Conservation (phyloP, 148 eudicot genomes). For the Vaccinium vitisidaea region DNA sequence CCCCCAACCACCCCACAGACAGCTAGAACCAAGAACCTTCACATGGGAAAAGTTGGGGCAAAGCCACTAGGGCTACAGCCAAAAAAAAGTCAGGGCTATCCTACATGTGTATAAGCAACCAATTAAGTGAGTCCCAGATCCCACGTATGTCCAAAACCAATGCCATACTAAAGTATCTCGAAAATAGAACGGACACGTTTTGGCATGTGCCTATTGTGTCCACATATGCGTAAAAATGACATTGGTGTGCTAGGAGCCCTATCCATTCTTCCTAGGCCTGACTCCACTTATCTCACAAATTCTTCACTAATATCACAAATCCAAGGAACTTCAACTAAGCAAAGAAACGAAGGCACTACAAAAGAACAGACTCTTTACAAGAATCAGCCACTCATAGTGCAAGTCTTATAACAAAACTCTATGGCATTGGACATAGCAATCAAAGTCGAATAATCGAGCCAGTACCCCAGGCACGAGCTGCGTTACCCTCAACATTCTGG, state of each 20-base stretch:
- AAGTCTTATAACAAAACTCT: background rate
- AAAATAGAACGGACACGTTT: background rate
- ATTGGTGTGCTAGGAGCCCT: background rate
- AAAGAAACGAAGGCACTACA: background rate
- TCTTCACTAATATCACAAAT: background rate
- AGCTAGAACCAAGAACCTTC: background rate
- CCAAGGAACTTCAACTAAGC: background rate
- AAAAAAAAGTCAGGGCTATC: background rate
- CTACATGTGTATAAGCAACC: background rate
- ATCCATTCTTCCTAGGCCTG: background rate
- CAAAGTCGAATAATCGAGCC: background rate
- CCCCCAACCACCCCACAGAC: background rate
- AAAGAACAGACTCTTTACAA: background rate
- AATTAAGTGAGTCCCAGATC: background rate
- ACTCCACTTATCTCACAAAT: background rate
- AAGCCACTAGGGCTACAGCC: background rate
- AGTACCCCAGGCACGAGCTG: background rate
- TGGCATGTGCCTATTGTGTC: background rate
- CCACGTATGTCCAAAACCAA: background rate
- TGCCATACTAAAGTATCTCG: background rate
- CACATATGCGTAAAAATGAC: background rate
- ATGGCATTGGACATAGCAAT: background rate
- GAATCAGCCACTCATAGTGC: background rate
- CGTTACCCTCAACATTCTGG: background rate
- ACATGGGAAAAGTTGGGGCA: background rate